phyloP scores from a whole-genome alignment of 257 asterid genomes.

The Oldenlandia corymbosa region DNA sequence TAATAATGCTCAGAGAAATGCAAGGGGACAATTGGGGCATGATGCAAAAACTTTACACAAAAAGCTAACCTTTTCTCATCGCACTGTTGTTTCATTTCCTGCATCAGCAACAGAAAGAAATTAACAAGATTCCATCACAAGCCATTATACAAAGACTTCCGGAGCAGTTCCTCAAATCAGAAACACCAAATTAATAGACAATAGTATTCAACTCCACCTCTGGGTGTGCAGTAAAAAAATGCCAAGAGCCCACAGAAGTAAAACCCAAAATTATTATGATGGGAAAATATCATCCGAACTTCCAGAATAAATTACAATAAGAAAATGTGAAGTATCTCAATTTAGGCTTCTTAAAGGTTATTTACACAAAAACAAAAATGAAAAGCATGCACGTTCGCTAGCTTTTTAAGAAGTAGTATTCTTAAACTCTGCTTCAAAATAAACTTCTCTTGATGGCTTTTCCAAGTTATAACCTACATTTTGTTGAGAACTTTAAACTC shows the following conservation, averaged over 20 bases:
- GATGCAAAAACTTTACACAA: slow-evolving; percentile 8
- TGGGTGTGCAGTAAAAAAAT: background rate
- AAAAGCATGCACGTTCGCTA: too few species aligned
- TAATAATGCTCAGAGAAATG: background rate
- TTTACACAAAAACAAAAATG: too few species aligned
- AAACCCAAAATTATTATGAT: background rate
- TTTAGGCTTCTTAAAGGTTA: background rate
- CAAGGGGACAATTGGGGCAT: background rate
- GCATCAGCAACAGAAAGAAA: slow-evolving; percentile 33
- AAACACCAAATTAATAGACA: background rate
- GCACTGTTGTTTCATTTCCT: slow-evolving; percentile 96
- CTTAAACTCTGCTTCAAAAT: too few species aligned
- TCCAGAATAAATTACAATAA: background rate
- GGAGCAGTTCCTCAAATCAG: background rate
- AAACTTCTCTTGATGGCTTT: background rate
- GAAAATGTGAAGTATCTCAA: background rate
- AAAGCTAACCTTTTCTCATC: slow-evolving; percentile 79
- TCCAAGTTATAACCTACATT: too few species aligned
- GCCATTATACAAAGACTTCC: background rate
- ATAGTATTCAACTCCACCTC: background rate
- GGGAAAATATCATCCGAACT: background rate
- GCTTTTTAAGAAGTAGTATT: too few species aligned
- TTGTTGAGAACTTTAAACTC: too few species aligned
- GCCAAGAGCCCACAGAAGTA: background rate
- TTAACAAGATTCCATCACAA: slow-evolving; percentile 8